phyloP scores from a whole-genome alignment of 768 basidiomycete species.

The Asterophora lycoperdoides region DNA sequence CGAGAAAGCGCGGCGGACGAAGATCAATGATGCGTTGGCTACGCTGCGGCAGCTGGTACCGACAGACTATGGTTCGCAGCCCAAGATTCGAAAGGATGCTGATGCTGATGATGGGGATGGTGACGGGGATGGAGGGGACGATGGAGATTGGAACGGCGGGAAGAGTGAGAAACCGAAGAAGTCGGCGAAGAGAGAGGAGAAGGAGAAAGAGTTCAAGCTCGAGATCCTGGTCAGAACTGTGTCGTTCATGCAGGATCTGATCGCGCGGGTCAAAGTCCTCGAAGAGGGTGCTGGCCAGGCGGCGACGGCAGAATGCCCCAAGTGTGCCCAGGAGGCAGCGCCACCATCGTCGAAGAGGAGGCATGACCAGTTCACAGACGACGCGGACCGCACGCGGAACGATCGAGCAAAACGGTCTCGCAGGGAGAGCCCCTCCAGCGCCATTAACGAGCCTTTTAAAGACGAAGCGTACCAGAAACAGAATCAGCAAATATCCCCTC shows the following conservation, averaged over 20 bases:
- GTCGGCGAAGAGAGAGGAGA: conserved; percentile 46
- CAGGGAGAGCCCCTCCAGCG: conserved; percentile 1
- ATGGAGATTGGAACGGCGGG: conserved; percentile 28
- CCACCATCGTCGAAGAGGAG: conserved; percentile 14
- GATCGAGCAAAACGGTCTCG: conserved; percentile 4
- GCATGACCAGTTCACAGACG: conserved; percentile 4
- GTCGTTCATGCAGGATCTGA: conserved; percentile 67
- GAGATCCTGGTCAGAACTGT: conserved; percentile 87
- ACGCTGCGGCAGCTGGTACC: conserved; percentile 78
- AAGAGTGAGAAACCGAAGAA: conserved; percentile 29
- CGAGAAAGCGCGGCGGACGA: conserved; percentile 89
- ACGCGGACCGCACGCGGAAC: not conserved
- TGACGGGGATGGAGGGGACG: conserved; percentile 33
- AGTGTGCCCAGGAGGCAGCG: conserved; percentile 15
- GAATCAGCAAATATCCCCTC: conserved; percentile 4
- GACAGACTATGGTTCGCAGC: conserved; percentile 36
- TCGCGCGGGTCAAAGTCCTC: conserved; percentile 44
- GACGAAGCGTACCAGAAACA: not conserved
- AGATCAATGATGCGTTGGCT: conserved; percentile 90
- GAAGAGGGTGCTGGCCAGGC: conserved; percentile 22
- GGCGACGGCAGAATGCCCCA: conserved; percentile 18
- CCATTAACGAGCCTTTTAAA: not conserved
- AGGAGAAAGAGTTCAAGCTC: conserved; percentile 88
- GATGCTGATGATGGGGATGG: conserved; percentile 37
- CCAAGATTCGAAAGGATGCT: conserved; percentile 9